These are phyloP conservation scores for Rehmannia glutinosa DNA, from an alignment of 257 asterid species.

Conservation along the genomic window DNA sequence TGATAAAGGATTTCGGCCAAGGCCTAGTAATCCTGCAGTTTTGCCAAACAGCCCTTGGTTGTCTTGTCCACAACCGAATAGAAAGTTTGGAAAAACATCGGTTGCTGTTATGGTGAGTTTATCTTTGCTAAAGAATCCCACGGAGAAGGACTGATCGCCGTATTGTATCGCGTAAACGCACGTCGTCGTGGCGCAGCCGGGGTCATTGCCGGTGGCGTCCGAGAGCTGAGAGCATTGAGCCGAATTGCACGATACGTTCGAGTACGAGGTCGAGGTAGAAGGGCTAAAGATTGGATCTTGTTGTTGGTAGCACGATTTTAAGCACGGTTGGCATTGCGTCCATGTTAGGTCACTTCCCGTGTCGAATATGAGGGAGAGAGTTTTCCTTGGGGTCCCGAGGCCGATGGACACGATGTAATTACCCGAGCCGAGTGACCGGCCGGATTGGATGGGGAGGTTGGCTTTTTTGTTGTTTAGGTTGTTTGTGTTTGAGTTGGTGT, in stretches of 20 bases:
- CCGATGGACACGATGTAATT: conserved; percentile 62
- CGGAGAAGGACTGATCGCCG: conserved; percentile 55
- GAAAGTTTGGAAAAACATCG: conserved; percentile 41
- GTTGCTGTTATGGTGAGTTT: conserved; percentile 38
- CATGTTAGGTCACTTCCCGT: conserved; percentile 87
- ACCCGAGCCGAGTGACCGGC: conserved; percentile 45
- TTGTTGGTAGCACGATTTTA: conserved; percentile 44
- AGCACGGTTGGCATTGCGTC: conserved; percentile 85
- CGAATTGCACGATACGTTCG: conserved; percentile 46
- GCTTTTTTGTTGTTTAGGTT: conserved; percentile 17
- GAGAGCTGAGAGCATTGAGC: conserved; percentile 41
- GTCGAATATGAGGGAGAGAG: conserved; percentile 50
- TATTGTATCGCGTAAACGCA: conserved; percentile 56
- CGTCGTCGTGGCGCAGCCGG: conserved; percentile 34
- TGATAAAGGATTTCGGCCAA: conserved; percentile 52
- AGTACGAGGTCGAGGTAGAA: conserved; percentile 38
- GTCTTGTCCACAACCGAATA: conserved; percentile 77
- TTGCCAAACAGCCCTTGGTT: conserved; percentile 59
- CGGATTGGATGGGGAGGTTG: conserved; percentile 45
- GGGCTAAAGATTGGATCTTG: conserved; percentile 61
- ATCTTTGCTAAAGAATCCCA: conserved; percentile 52
- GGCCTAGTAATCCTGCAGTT: conserved; percentile 68
- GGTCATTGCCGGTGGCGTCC: conserved; percentile 36
- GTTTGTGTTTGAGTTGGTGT: too few species aligned
- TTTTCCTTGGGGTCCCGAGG: conserved; percentile 55